Evolutionary conservation across 2,329 filamentous ascomycete species (phyloP), one percentile per base, ranked within the genome.

Genomic region (Scedosporium minutisporum): DNA sequence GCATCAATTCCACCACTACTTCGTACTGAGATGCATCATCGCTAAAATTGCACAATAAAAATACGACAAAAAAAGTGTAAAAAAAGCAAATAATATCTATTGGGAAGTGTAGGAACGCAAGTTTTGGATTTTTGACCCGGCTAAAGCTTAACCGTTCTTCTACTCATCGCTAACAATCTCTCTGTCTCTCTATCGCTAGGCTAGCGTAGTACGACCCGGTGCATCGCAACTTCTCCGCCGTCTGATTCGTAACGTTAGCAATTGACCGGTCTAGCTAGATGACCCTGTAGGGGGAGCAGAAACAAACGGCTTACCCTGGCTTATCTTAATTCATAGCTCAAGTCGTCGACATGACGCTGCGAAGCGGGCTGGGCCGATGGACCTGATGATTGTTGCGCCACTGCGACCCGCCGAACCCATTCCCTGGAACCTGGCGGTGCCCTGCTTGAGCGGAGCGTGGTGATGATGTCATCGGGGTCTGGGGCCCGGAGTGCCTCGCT

Each of bases 281-380:
- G 44, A 18, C 16, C 14, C 7, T 4, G 18, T 16, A 46, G 18
- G 29, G 29, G 29, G 6, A 23, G 21, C 3, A n/a, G 44, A 4
- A 48, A 59, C 21, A 21, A 44, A 4, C 33, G 10, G 25, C 61
- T 59, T 46, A 63, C 55, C 61, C 55, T 46, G 57, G 25, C 61
- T 55, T 21, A 27, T 58, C 44, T 48, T 53, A 10, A 58, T 51
- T 25, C 27, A 59, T 58, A 72, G 73, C 79, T 82, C 78, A 85
- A 82, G 78, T 78, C 75, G 80, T 79, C 81, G 79, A 85, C 84
- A 82, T 86, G 77, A 86, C 81, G 77, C 82, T 82, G 78, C 84
- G 85, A 79, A 88, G 84, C 78, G 85, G 85, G 78, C 85, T 87
- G 69, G 84, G 85, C 73, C 80, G 82, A 72, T 79, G 79, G 74